Evolutionary conservation across 148 eudicot species (phyloP).

Genomic region (Nepenthes gracilis): DNA sequence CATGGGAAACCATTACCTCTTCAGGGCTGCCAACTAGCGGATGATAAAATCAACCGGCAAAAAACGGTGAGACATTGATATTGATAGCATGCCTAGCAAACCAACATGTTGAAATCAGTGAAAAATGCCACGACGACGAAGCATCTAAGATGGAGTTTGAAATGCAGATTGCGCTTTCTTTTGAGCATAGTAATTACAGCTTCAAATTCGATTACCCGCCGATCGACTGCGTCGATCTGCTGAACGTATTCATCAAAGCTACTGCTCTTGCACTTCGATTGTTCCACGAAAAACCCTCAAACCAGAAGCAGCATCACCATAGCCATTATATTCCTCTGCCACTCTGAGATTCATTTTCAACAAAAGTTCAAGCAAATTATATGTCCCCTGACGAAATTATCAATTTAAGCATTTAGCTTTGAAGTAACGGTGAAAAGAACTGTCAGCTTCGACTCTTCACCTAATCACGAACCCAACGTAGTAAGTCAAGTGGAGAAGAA

Average conservation of each 20-base stretch:
- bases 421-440: background rate
- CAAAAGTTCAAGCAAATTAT: slow-evolving; percentile 61
- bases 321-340: slow-evolving; percentile 78
- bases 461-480: no score
- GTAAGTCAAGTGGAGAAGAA: no score
- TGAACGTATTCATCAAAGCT: slow-evolving; percentile 70
- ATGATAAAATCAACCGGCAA: no score
- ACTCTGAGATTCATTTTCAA: slow-evolving; percentile 91
- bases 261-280: slow-evolving; percentile 62
- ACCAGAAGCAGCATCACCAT: slow-evolving; percentile 82
- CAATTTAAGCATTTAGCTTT: slow-evolving; percentile 1
- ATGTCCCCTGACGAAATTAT: slow-evolving; percentile 49
- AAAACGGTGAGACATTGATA: no score
- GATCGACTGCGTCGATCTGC: slow-evolving; percentile 79
- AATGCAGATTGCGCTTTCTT: slow-evolving; percentile 56
- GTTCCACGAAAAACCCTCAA: slow-evolving; percentile 93
- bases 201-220: slow-evolving; percentile 87
- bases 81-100: background rate
- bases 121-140: no score
- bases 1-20: no score
- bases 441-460: no score
- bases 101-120: background rate
- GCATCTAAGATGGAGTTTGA: slow-evolving; percentile 30
- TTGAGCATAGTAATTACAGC: slow-evolving; percentile 87
- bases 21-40: no score